These are phyloP conservation scores for Penicillium paxilli DNA, from an alignment of 495 filamentous ascomycete genomes.

Conservation along the genomic window DNA sequence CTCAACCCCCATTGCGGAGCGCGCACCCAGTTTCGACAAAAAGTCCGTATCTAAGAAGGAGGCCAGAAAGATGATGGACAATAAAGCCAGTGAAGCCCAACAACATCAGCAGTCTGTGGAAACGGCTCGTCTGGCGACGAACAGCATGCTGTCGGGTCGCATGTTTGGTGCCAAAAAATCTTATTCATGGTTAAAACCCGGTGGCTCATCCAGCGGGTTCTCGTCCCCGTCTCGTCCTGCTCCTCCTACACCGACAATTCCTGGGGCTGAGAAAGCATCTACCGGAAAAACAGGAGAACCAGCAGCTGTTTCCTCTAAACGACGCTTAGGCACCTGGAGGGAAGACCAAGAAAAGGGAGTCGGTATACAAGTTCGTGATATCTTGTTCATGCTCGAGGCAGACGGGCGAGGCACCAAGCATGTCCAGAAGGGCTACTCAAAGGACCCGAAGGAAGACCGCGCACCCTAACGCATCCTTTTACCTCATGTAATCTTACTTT, in stretches of 20 bases:
- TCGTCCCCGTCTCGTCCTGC: conserved; percentile 40
- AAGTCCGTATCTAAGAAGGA: conserved; percentile 59
- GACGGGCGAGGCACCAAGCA: conserved; percentile 47
- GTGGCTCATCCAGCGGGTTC: conserved; percentile 38
- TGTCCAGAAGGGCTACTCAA: conserved; percentile 46
- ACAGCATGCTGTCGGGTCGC: conserved; percentile 43
- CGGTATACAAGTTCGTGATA: conserved; percentile 50
- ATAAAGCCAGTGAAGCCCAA: conserved; percentile 49
- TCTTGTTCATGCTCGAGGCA: conserved; percentile 51
- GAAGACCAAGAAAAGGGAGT: conserved; percentile 49
- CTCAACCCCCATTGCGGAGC: conserved; percentile 42
- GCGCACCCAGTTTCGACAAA: conserved; percentile 48
- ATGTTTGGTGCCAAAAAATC: conserved; percentile 48
- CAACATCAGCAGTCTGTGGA: conserved; percentile 53
- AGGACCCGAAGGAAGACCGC: conserved; percentile 44
- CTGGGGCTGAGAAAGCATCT: conserved; percentile 30
- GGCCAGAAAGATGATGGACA: conserved; percentile 49
- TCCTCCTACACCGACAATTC: conserved; percentile 34
- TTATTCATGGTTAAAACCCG: conserved; percentile 47
- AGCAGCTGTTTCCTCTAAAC: conserved; percentile 25
- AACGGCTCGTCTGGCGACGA: conserved; percentile 47
- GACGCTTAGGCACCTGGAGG: conserved; percentile 45
- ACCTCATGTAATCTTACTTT: conserved; percentile 22
- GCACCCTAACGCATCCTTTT: conserved; percentile 22
- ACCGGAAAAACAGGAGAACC: conserved; percentile 29